Base-by-base conservation (phyloP, 2,329 filamentous ascomycete genomes). In the Xylariales sp. region DNA sequence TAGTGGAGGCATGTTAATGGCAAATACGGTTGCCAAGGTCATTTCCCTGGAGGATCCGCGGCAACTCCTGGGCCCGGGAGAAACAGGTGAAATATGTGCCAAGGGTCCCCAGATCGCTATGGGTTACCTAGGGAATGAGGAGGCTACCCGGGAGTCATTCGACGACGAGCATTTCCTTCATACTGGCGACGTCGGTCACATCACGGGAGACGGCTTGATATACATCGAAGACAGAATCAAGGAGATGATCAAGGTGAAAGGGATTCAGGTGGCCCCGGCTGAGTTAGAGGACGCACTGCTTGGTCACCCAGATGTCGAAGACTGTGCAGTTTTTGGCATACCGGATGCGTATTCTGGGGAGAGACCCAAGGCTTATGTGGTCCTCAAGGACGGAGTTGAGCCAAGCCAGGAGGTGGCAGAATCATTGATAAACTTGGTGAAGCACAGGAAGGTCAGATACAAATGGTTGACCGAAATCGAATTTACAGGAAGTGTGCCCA, bases 211-310 rank as follows among this genome's bases (percentile, higher is more conserved):
- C 44, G 76, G 74, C 0, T 63, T 78, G 44, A 63, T 83, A 3
- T 68, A 70, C 24, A 78, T 80, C 41, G 65, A 68, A 3, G 78
- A 83, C 49, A 67, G 78, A 0, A 76, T 83, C 54, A 84, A 84
- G 60, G 78, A 82, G 56, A 72, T 61, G 44, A 61, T 62, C 40
- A 62, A 62, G 41, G 56, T 58, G 12, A 61, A 58, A 29, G 59
- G 59, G 4, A 48, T 52, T 14, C 55, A 59, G 14, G 58, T 61
- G 3, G 49, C 59, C 1, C 59, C 57, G 3, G 59, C 57, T 1
- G 58, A 61, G 42, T 40, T 62, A 16, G 59, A 61, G 35, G 56
- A 51, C 14, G 31, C 56, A n/a, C 42, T 62, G 27, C 42, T 61
- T 5, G 54, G 57, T 9, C 49, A 60, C 28, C 49, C 50, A 2